phyloP scores from a whole-genome alignment of 371 early-diverging fungal genomes.

The Mortierella sp. region DNA sequence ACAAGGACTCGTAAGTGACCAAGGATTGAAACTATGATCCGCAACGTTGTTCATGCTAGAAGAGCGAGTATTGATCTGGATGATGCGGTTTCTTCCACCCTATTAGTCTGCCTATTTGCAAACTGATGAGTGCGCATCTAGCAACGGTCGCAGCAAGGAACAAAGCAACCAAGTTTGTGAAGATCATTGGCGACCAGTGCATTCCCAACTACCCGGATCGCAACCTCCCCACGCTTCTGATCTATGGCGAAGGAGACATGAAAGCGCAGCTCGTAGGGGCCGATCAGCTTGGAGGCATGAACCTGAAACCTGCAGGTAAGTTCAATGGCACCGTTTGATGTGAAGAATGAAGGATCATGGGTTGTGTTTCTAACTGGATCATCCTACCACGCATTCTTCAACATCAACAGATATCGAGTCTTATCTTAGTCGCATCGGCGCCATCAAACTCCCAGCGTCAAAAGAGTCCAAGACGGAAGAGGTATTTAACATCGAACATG shows the following conservation, averaged over 20 bases:
- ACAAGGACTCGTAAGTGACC: slow-evolving; percentile 76
- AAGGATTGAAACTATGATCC: no score
- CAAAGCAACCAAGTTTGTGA: slow-evolving; percentile 90
- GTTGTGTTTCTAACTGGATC: not conserved
- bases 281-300: slow-evolving; percentile 82
- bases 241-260: slow-evolving; percentile 90
- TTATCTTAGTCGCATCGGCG: slow-evolving; percentile 51
- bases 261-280: slow-evolving; percentile 86
- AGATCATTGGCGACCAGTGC: slow-evolving; percentile 91
- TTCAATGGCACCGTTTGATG: not conserved
- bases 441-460: slow-evolving; percentile 47
- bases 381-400: not conserved
- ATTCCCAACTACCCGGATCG: slow-evolving; percentile 94
- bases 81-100: not conserved
- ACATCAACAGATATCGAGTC: slow-evolving; percentile 42
- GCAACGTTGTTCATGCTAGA: not conserved
- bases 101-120: slow-evolving; percentile 78
- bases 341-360: not conserved
- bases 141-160: slow-evolving; percentile 82
- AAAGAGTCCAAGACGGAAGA: slow-evolving; percentile 28
- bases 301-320: slow-evolving; percentile 74
- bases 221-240: slow-evolving; percentile 90
- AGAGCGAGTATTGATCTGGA: not conserved
- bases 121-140: slow-evolving; percentile 82
- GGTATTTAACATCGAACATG: slow-evolving; percentile 10